A percentile compares a stretch with the other conserved stretches of the same genome.
Evolutionary conservation across 306 rosid species (phyloP).

Genomic region (Malus sieversii): DNA sequence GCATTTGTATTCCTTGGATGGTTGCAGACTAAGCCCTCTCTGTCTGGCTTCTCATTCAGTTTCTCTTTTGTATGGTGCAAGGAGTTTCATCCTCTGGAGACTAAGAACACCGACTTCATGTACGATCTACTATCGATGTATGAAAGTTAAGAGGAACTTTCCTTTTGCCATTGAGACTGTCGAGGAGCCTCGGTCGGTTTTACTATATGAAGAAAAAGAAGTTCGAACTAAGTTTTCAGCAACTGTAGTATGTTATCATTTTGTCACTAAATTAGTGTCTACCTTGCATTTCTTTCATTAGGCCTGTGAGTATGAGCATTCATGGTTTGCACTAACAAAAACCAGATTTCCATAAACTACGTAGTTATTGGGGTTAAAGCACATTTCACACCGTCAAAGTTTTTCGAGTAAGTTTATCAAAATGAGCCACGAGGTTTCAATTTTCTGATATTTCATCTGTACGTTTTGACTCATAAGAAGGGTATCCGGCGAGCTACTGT

Average conservation of each 20-base stretch:
- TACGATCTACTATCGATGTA: neutral
- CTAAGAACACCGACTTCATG: neutral
- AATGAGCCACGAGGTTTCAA: too few relatives aligned
- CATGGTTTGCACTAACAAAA: too few relatives aligned
- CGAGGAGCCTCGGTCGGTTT: neutral
- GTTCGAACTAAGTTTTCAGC: neutral
- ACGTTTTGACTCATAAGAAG: conserved; percentile 52
- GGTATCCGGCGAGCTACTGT: conserved; percentile 91
- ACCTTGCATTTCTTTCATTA: too few relatives aligned
- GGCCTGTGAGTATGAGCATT: too few relatives aligned
- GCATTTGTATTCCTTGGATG: neutral
- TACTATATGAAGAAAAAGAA: neutral
- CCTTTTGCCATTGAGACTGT: neutral
- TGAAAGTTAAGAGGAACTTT: neutral
- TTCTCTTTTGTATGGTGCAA: neutral
- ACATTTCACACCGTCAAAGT: too few relatives aligned
- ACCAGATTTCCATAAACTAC: too few relatives aligned
- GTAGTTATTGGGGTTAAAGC: too few relatives aligned
- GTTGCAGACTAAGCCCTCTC: conserved; percentile 1
- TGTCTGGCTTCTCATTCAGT: neutral
- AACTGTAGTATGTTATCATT: neutral
- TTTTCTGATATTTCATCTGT: too few relatives aligned
- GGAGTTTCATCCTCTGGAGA: neutral
- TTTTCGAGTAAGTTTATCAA: too few relatives aligned
- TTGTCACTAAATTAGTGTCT: neutral